A percentile compares a stretch with the other conserved stretches of the same genome.
phyloP scores from a whole-genome alignment of 306 rosid genomes.

The Fragaria iinumae region DNA sequence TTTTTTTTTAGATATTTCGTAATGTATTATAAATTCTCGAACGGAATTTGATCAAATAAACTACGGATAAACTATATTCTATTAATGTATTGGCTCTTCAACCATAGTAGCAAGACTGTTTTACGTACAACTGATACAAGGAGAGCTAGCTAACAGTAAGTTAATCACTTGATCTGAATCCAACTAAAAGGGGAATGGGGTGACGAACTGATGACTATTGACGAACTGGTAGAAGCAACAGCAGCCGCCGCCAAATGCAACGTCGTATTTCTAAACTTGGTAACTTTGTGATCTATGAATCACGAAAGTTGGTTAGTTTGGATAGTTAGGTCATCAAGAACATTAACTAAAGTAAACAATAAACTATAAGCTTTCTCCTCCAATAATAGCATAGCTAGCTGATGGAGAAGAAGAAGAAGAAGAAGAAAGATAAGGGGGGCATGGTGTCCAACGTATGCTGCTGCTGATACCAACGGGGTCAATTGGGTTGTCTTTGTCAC shows the following conservation, averaged over 20 bases:
- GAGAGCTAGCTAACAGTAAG: neutral
- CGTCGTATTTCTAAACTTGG: neutral
- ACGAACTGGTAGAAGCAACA: neutral
- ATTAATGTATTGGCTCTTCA: too few relatives aligned
- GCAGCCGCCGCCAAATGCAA: neutral
- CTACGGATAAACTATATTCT: too few relatives aligned
- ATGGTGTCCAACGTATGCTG: conserved; percentile 8
- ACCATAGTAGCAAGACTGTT: too few relatives aligned
- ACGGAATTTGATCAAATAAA: too few relatives aligned
- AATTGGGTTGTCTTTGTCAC: conserved; percentile 10
- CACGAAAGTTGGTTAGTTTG: neutral
- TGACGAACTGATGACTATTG: neutral
- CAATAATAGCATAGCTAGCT: neutral
- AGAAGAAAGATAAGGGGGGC: neutral
- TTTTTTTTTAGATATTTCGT: too few relatives aligned
- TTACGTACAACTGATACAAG: too few relatives aligned
- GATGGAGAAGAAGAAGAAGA: too few relatives aligned
- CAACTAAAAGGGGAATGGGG: neutral
- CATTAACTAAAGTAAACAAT: too few relatives aligned
- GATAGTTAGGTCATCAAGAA: neutral
- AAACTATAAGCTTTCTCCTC: neutral
- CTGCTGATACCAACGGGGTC: neutral
- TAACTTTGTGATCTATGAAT: neutral
- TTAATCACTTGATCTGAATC: neutral
- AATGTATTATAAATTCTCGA: too few relatives aligned